phyloP scores from a whole-genome alignment of 139 green algal species.

The Tetratostichococcus sp. region DNA sequence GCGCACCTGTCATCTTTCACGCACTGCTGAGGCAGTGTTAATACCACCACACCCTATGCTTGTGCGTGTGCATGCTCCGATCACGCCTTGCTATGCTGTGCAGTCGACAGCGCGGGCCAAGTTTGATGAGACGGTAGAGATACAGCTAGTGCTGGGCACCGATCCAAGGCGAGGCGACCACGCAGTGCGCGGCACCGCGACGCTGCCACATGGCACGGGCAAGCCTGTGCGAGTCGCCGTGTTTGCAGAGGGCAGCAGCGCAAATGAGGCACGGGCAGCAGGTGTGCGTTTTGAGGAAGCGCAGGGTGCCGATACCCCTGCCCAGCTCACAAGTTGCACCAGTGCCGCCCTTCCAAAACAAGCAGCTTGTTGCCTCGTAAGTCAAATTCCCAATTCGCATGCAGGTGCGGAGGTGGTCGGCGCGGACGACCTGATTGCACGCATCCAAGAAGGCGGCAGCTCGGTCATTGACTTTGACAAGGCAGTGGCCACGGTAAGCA shows the following conservation, averaged over 20 bases:
- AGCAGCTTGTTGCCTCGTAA: no score
- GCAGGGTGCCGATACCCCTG: no score
- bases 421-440: constrained; percentile 64
- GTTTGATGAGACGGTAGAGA: constrained; percentile 66
- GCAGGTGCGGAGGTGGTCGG: constrained; percentile 81
- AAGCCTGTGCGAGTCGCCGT: constrained; percentile 68
- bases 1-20: no score
- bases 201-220: constrained; percentile 77
- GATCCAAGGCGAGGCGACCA: constrained; percentile 71
- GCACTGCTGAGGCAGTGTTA: no score
- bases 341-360: no score
- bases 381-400: not conserved
- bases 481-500: constrained; percentile 48
- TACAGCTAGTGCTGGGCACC: constrained; percentile 48
- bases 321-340: no score
- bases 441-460: constrained; percentile 50
- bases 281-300: constrained; percentile 19
- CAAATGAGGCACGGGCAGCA: constrained; percentile 57
- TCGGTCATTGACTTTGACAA: constrained; percentile 58
- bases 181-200: constrained; percentile 65
- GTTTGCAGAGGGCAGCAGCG: constrained; percentile 72
- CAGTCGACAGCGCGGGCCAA: constrained; percentile 22
- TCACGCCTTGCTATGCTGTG: not conserved
- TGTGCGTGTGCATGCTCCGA: not conserved
- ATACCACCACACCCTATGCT: not conserved